Conservation (phyloP, 495 filamentous ascomycete species). For the Penicillium silybi region DNA sequence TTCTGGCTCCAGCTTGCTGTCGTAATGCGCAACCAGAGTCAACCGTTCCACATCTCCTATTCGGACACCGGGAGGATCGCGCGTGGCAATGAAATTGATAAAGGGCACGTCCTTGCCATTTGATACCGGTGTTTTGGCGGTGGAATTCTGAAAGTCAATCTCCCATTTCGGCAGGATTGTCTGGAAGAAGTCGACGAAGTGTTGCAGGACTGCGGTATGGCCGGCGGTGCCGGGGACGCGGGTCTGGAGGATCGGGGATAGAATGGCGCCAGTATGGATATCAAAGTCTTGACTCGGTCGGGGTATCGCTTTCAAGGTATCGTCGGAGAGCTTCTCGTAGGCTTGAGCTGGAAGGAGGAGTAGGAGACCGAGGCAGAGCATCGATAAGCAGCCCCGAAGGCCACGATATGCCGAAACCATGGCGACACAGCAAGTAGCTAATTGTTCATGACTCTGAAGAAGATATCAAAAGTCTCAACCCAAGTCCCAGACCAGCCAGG, state of each 20-base stretch:
- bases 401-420: constrained; percentile 32
- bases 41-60: constrained; percentile 72
- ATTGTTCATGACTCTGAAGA: constrained; percentile 11
- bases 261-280: constrained; percentile 64
- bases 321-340: constrained; percentile 72
- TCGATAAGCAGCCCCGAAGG: constrained; percentile 23
- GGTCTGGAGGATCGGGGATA: constrained; percentile 86
- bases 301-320: constrained; percentile 62
- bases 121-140: constrained; percentile 70
- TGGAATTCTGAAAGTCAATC: constrained; percentile 81
- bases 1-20: constrained; percentile 73
- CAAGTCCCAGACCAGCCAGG: constrained; percentile 11
- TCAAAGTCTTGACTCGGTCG: constrained; percentile 74
- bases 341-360: constrained; percentile 40
- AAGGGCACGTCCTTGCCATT: constrained; percentile 71
- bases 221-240: constrained; percentile 85
- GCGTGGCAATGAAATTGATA: constrained; percentile 77
- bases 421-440: constrained; percentile 11
- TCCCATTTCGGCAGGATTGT: constrained; percentile 72
- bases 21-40: constrained; percentile 92
- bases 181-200: constrained; percentile 79
- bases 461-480: not conserved
- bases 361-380: constrained; percentile 27
- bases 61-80: constrained; percentile 79
- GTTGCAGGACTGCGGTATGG: constrained; percentile 67